Evolutionary conservation across 2,329 filamentous ascomycete species (phyloP), one percentile per base, ranked within the genome.

Genomic region (Didymella exigua): DNA sequence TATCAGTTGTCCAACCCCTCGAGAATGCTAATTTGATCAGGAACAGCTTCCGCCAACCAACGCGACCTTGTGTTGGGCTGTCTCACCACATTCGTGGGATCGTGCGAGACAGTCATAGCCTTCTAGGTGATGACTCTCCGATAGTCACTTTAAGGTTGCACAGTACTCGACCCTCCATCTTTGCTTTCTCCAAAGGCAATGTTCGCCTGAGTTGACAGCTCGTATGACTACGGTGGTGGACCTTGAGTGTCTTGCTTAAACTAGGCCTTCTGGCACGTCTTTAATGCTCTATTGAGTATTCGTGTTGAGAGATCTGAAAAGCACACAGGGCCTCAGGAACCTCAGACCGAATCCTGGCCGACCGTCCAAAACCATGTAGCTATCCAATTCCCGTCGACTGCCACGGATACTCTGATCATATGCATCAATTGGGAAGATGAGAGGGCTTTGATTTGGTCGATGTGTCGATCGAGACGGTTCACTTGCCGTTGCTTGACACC

Each of bases 31-130:
- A n/a, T 16, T 1, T 33, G 33, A 13, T 21, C 21, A 26, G 21
- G 24, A 18, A 2, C 4, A 16, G 26, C 7, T 44, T 26, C 26
- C 29, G 5, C 26, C 19, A 33, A 36, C 18, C 33, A 48, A 27
- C 33, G 21, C 19, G 36, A 37, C 31, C 21, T 49, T 13, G 11
- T 47, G 30, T 45, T 42, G 29, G 23, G 37, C 29, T 49, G 53
- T 53, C 36, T 54, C 38, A 38, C 45, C 19, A 18, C 2, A 41
- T 40, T 40, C 4, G 27, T 24, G 23, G 41, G 13, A n/a, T 33
- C n/a, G 18, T 53, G 16, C 43, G 33, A 53, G 44, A 49, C 33
- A 53, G 24, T 8, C n/a, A 24, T 31, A 13, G 36, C 24, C 23
- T 43, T 38, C 24, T 30, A 18, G 33, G 44, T 31, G n/a, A 45